Conservation (phyloP, 345 rosid species). For the Camelina sativa region DNA sequence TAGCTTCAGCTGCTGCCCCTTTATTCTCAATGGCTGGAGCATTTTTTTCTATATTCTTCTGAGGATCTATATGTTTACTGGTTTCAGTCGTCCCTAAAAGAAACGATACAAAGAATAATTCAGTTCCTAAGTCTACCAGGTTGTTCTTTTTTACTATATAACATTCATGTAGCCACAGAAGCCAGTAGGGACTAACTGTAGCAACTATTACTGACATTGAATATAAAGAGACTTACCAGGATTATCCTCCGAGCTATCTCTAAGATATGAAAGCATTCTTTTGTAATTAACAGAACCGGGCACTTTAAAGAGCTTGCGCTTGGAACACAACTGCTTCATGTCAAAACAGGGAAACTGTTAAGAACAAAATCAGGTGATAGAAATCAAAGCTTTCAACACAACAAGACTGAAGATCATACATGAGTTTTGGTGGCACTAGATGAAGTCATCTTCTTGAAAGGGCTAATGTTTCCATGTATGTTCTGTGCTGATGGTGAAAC, state of each 20-base stretch:
- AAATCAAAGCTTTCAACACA: background rate
- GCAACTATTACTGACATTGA: background rate
- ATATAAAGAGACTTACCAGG: constrained; percentile 4
- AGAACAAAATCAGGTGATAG: background rate
- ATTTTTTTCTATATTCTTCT: background rate
- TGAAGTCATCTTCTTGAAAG: background rate
- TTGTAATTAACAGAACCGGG: constrained; percentile 20
- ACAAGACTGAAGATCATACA: background rate
- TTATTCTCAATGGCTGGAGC: background rate
- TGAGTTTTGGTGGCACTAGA: background rate
- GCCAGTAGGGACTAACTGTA: background rate
- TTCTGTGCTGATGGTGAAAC: background rate
- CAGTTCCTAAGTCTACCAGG: background rate
- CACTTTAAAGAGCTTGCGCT: background rate
- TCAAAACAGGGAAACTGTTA: background rate
- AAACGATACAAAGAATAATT: background rate
- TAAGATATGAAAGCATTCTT: constrained; percentile 24
- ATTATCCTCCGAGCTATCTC: background rate
- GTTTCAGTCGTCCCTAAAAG: background rate
- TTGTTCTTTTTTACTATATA: background rate
- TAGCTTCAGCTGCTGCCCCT: background rate
- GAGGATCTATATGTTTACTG: background rate
- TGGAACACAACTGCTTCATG: background rate
- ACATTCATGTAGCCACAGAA: background rate
- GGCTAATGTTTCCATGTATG: background rate